Base-by-base conservation (phyloP, 192 early-diverging fungal genomes). In the Coemansia sp. region DNA sequence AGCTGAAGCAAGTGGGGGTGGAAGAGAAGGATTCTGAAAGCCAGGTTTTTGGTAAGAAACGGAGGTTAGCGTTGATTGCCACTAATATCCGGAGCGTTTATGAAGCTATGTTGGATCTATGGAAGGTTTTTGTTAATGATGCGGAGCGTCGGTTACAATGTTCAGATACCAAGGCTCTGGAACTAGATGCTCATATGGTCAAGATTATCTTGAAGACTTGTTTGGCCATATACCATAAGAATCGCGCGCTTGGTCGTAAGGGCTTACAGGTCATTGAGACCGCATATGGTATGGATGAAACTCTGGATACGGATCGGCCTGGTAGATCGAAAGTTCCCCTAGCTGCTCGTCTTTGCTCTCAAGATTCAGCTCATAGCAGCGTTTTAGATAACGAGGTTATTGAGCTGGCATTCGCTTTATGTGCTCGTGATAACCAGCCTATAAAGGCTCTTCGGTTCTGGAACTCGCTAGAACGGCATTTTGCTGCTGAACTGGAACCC, bases 391-490 rank as follows among this genome's bases (percentile, higher is more conserved):
- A 37, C n/a, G 61, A 56, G 18, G 57, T 66, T 3, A 23, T 78
- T 19, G 66, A 58, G 0, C 50, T 78, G 44, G 66, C 53, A 2
- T 45, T 78, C 18, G 65, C 59, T 1, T 58, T 78, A 11, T 78
- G 75, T 30, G 12, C 28, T 23, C 60, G 70, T 28, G 75, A 72
- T 36, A 26, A 49, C 33, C 53, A 72, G 62, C 39, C 39, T 7
- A 56, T 56, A 36, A 78, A 78, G 59, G 70, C 65, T 1, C 39
- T 63, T n/a, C 75, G 75, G 13, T 72, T 78, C 50, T 78, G 75
- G 75, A 51, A 46, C 36, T 70, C 68, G 14, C 51, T 77, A 5
- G 56, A 70, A 53, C 31, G 26, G 10, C 53, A 69, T 42, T 70
- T 67, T 66, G 31, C 41, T 13, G 21, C 15, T 9, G 41, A 61